Evolutionary conservation across 2,329 filamentous ascomycete genomes (phyloP), one percentile per base, ranked within the genome.

Genomic region (Hypoxylon sp.): DNA sequence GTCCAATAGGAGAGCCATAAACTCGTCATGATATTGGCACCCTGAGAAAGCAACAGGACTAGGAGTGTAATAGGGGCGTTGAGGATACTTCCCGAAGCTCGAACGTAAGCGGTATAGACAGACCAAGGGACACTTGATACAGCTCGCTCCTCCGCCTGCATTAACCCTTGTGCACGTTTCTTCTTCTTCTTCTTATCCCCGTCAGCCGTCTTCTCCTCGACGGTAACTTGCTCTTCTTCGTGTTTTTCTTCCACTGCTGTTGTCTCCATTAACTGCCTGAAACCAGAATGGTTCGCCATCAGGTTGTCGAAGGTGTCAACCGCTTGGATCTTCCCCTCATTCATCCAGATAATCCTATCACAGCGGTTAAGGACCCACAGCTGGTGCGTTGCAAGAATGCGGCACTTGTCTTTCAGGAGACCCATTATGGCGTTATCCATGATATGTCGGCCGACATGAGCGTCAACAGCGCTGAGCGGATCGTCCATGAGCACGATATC

Each of bases 1-100:
- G 93, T 97, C 95, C 95, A 98, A 82, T 90, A 98, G 0, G 94
- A 96, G 1, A 98, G 87, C 95, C 95, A 98, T 60, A 98, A 81
- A 75, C 92, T 94, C 11, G 94, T 97, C 72, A 89, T 86, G 71
- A 98, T 95, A 76, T 97, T 98, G 68, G 92, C 87, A 8, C 91
- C 93, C 76, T 97, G 94, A 0, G 92, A 90, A 10, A 94, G 76
- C 5, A 93, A 78, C 10, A 97, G 85, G 2, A 94, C 80, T 24
- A 89, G 64, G 3, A 88, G 39, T 3, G 94, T 78, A 3, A 95
- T 79, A 0, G 91, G 87, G 1, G 89, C 91, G 67, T 92, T 90
- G 71, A 92, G 80, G 6, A 93, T 84, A 9, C 89, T 88, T 3
- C 93, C 93, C 0, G 92, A 93, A 5, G 94, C 92, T 69, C 84